phyloP scores from a whole-genome alignment of 352 stramenopile genomes.

The Globisporangium orthogonon region DNA sequence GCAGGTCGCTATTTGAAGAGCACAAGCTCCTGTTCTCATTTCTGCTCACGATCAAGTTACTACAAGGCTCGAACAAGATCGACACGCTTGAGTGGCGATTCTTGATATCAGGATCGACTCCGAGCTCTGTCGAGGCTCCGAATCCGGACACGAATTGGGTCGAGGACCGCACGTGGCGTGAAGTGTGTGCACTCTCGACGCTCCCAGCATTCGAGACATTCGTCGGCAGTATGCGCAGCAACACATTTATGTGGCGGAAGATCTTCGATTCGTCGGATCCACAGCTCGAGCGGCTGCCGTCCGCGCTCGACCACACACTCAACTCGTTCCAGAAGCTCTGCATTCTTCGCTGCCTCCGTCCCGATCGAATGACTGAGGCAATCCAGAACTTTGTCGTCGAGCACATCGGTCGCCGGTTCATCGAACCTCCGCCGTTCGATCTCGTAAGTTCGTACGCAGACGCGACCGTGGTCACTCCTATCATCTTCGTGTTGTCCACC shows the following conservation, averaged over 20 bases:
- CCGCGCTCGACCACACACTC: slow-evolving; percentile 21
- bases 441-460: slow-evolving; percentile 81
- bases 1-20: slow-evolving; percentile 90
- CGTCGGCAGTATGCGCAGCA: slow-evolving; percentile 14
- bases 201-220: slow-evolving; percentile 26
- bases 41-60: slow-evolving; percentile 84
- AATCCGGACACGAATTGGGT: slow-evolving; percentile 29
- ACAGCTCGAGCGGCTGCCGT: slow-evolving; percentile 28
- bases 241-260: slow-evolving; percentile 25
- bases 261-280: slow-evolving; percentile 41
- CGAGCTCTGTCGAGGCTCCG: slow-evolving; percentile 18
- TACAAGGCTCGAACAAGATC: slow-evolving; percentile 72
- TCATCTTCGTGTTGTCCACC: slow-evolving; percentile 90
- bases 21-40: slow-evolving; percentile 95
- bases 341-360: slow-evolving; percentile 46
- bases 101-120: slow-evolving; percentile 85
- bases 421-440: slow-evolving; percentile 80
- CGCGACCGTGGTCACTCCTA: slow-evolving; percentile 78
- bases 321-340: slow-evolving; percentile 54
- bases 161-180: slow-evolving; percentile 33
- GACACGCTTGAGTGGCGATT: slow-evolving; percentile 91
- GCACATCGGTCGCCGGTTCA: slow-evolving; percentile 73
- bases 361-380: slow-evolving; percentile 56
- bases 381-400: slow-evolving; percentile 83
- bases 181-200: slow-evolving; percentile 31